Percentiles rank a stretch among this genome's conserved stretches.
phyloP scores from a whole-genome alignment of 2,329 filamentous ascomycete species.

The Diaporthe ampelina region DNA sequence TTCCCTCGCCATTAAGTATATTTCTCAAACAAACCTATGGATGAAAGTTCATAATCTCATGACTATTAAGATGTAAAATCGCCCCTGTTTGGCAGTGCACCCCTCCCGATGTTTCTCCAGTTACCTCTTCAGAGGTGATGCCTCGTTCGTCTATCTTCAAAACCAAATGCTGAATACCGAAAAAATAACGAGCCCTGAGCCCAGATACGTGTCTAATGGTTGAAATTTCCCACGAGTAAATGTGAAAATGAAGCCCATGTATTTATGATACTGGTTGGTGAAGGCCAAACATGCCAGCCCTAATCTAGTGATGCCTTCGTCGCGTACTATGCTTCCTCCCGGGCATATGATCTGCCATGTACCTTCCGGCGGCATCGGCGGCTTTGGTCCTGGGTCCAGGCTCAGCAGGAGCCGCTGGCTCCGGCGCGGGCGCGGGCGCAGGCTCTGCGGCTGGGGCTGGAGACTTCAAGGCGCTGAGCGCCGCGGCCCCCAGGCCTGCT shows the following conservation, averaged over 20 bases:
- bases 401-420: background rate
- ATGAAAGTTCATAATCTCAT: background rate
- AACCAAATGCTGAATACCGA: background rate
- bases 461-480: slow-evolving; percentile 42
- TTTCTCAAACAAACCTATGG: background rate
- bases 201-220: slow-evolving; percentile 20
- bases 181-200: slow-evolving; percentile 17
- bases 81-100: background rate
- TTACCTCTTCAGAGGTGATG: background rate
- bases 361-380: slow-evolving; percentile 20
- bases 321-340: slow-evolving; percentile 5
- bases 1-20: background rate
- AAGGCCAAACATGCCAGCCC: background rate
- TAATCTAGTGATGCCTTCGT: slow-evolving; percentile 6
- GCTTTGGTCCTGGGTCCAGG: background rate
- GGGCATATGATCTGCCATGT: background rate
- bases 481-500: slow-evolving; percentile 47
- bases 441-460: background rate
- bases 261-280: background rate
- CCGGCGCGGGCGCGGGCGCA: background rate
- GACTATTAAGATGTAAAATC: background rate
- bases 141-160: background rate
- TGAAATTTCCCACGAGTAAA: background rate
- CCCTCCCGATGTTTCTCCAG: background rate
- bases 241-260: background rate